Conservation (phyloP, 805 yeast genomes). For the Saccharomycopsis malanga region DNA sequence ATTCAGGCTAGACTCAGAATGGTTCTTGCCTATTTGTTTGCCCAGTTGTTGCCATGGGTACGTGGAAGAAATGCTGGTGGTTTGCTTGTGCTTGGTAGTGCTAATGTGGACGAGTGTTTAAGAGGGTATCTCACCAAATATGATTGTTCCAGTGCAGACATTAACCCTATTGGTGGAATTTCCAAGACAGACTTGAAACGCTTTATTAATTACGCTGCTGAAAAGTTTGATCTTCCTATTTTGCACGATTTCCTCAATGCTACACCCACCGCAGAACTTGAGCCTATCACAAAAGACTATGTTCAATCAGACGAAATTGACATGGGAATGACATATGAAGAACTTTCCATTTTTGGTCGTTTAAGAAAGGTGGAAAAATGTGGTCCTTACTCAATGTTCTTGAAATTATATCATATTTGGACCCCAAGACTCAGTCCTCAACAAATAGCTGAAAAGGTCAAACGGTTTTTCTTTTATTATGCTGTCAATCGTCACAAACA, state of each 20-base stretch:
- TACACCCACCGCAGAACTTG: constrained; percentile 96
- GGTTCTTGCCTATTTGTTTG: constrained; percentile 91
- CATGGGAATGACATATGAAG: constrained; percentile 98
- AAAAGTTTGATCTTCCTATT: constrained; percentile 66
- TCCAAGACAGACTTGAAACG: constrained; percentile 87
- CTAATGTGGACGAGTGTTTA: constrained; percentile 94
- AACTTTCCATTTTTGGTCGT: constrained; percentile 82
- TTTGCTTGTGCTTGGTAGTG: constrained; percentile 84
- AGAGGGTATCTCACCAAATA: constrained; percentile 95
- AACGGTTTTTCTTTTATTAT: constrained; percentile 85
- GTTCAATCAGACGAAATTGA: constrained; percentile 96
- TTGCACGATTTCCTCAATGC: constrained; percentile 76
- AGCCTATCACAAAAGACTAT: constrained; percentile 86
- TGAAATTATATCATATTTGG: constrained; percentile 89
- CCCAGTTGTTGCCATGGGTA: constrained; percentile 93
- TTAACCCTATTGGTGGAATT: constrained; percentile 98
- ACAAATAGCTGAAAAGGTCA: constrained; percentile 86
- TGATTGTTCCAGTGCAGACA: constrained; percentile 95
- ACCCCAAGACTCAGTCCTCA: constrained; percentile 74
- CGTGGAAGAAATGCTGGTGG: constrained; percentile 66
- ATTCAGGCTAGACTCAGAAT: constrained; percentile 94
- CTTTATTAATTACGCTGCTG: constrained; percentile 75
- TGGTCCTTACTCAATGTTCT: constrained; percentile 94
- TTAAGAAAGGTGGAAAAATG: constrained; percentile 88
- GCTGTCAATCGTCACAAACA: constrained; percentile 95